A percentile compares a stretch with the other conserved stretches of the same genome.
Conservation (phyloP, 352 stramenopile species). For the Phytophthora constricta region DNA sequence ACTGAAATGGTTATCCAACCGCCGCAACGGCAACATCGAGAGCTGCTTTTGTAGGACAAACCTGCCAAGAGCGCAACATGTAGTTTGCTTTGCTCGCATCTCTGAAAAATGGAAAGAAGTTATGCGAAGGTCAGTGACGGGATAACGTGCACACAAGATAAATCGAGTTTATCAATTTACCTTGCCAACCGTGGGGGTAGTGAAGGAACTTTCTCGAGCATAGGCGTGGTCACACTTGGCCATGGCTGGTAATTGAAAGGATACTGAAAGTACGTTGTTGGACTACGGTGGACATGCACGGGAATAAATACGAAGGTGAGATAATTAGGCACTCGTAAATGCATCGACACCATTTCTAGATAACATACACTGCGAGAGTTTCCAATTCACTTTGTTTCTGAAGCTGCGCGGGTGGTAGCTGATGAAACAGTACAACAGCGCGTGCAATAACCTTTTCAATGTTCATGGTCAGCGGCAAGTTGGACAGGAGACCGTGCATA, state of each 20-base stretch:
- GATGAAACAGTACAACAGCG: slow-evolving; percentile 64
- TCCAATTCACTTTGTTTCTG: slow-evolving; percentile 31
- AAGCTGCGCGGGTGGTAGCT: slow-evolving; percentile 52
- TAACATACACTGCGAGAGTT: slow-evolving; percentile 29
- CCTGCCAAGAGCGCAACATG: slow-evolving; percentile 31
- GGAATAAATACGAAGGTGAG: background rate
- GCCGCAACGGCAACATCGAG: background rate
- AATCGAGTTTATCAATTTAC: slow-evolving; percentile 9
- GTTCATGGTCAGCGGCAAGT: slow-evolving; percentile 78
- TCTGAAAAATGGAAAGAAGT: slow-evolving; percentile 6
- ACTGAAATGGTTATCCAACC: background rate
- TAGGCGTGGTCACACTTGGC: slow-evolving; percentile 31
- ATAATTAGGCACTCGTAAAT: too few species aligned
- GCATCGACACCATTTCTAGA: slow-evolving; percentile 5
- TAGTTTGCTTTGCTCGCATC: slow-evolving; percentile 19
- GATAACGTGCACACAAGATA: background rate
- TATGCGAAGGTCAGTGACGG: background rate
- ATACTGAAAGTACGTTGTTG: slow-evolving; percentile 43
- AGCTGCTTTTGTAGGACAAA: slow-evolving; percentile 13
- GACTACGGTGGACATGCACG: slow-evolving; percentile 13
- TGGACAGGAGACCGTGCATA: slow-evolving; percentile 77
- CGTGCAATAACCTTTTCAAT: slow-evolving; percentile 66
- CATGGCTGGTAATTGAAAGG: slow-evolving; percentile 47
- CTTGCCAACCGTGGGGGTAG: slow-evolving; percentile 35
- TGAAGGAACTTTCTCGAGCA: slow-evolving; percentile 31